Conservation (phyloP, 2,329 filamentous ascomycete species). For the Lasiodiplodia gonubiensis region DNA sequence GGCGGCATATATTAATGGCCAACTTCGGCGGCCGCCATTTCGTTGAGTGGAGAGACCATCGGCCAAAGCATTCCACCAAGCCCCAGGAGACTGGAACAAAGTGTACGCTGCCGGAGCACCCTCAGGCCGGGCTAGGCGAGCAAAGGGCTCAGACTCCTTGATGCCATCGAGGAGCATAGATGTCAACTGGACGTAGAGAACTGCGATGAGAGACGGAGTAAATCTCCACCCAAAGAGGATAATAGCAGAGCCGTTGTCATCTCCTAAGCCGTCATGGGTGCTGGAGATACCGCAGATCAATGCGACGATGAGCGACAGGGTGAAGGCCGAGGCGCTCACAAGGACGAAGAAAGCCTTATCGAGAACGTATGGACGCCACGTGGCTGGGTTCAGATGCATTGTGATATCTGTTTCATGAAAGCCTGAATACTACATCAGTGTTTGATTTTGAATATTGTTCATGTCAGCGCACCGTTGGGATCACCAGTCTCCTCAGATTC, state of each 20-base stretch:
- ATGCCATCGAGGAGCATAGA: constrained; percentile 36
- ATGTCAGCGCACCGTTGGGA: too few species aligned
- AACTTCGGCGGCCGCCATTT: constrained; percentile 30
- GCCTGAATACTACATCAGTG: too few species aligned
- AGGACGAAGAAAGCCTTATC: too few species aligned
- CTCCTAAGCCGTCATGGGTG: constrained; percentile 34
- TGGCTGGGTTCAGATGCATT: too few species aligned
- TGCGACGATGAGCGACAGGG: too few species aligned
- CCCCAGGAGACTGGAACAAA: constrained; percentile 32
- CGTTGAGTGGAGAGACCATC: constrained; percentile 32
- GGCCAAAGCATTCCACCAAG: constrained; percentile 37
- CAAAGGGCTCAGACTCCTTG: constrained; percentile 37
- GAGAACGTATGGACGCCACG: too few species aligned
- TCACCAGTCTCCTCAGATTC: too few species aligned
- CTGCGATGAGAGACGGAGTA: constrained; percentile 36
- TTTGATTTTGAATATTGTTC: too few species aligned
- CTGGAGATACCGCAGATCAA: too few species aligned
- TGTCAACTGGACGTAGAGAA: constrained; percentile 36
- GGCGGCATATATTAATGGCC: constrained; percentile 28
- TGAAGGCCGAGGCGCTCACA: too few species aligned
- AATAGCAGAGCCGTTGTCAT: constrained; percentile 35
- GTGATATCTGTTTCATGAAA: too few species aligned
- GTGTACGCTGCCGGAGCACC: constrained; percentile 30
- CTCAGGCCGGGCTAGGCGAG: constrained; percentile 31
- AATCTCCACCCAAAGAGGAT: constrained; percentile 39